Conservation (phyloP, 257 asterid species). For the Solanum corneliomulleri region DNA sequence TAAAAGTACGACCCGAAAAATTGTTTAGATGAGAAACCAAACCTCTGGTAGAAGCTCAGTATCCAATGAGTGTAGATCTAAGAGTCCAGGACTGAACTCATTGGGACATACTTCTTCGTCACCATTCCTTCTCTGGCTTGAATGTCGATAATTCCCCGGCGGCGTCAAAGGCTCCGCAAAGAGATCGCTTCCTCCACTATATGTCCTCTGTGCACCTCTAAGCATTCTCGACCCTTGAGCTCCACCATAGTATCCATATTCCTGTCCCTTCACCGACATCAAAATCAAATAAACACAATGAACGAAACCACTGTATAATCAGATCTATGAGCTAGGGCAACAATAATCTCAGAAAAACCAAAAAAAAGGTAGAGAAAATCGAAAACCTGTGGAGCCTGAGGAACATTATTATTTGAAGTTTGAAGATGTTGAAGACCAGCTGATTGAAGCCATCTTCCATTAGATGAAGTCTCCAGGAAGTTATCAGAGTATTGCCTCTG, state of each 20-base stretch:
- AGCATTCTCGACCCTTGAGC: slow-evolving; percentile 57
- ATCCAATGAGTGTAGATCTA: slow-evolving; percentile 94
- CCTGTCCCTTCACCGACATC: slow-evolving; percentile 21
- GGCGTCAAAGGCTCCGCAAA: slow-evolving; percentile 77
- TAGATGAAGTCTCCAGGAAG: slow-evolving; percentile 57
- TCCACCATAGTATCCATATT: slow-evolving; percentile 50
- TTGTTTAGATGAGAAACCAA: background rate
- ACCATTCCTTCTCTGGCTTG: slow-evolving; percentile 31
- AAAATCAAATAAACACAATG: background rate
- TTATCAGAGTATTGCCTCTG: slow-evolving; percentile 85
- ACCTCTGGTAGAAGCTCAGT: slow-evolving; percentile 93
- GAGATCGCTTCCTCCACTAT: slow-evolving; percentile 45
- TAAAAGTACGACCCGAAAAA: background rate
- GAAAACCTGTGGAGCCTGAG: slow-evolving; percentile 50
- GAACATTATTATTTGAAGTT: slow-evolving; percentile 49
- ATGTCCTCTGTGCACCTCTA: slow-evolving; percentile 48
- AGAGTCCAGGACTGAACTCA: slow-evolving; percentile 83
- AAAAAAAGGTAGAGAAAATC: background rate
- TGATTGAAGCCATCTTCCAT: slow-evolving; percentile 90
- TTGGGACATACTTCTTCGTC: slow-evolving; percentile 54
- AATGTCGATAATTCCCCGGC: slow-evolving; percentile 30
- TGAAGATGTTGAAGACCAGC: slow-evolving; percentile 90
- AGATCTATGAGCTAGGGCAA: slow-evolving; percentile 24
- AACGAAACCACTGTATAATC: background rate
- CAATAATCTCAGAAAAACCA: background rate